Evolutionary conservation across 192 early-diverging fungal genomes (phyloP).

Genomic region (Umbelopsis ramanniana): DNA sequence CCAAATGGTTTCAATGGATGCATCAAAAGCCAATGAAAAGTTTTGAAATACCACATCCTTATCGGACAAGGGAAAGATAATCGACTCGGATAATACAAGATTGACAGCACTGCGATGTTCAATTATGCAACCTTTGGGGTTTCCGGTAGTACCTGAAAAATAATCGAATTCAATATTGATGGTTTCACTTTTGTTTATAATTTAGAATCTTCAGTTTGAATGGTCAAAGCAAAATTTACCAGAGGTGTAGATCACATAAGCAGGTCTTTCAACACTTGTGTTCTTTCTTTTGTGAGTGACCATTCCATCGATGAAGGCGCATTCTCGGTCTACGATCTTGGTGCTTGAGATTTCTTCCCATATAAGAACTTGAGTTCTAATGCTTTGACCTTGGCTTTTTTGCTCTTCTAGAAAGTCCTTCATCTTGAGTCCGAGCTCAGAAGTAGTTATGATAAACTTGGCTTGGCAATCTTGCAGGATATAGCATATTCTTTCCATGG

Average conservation of each 20-base stretch:
- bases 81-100: conserved; percentile 11
- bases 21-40: conserved; percentile 17
- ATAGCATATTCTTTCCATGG: conserved; percentile 33
- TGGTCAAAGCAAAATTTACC: not conserved
- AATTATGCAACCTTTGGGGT: conserved; percentile 36
- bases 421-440: not conserved
- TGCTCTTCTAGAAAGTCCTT: conserved; percentile 13
- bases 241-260: conserved; percentile 11
- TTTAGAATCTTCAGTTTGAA: no score
- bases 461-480: conserved; percentile 28
- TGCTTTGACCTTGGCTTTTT: not conserved
- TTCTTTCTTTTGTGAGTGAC: not conserved
- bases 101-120: conserved; percentile 33
- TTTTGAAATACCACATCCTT: conserved; percentile 1
- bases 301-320: not conserved
- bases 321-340: not conserved
- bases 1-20: conserved; percentile 15
- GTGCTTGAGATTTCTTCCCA: not conserved
- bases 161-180: not conserved
- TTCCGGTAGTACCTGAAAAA: conserved; percentile 41
- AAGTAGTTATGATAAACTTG: conserved; percentile 17
- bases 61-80: not conserved
- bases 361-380: conserved; percentile 1
- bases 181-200: not conserved
- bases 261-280: not conserved